Conservation (phyloP, 768 basidiomycete species). For the Macrocybe gigantea region DNA sequence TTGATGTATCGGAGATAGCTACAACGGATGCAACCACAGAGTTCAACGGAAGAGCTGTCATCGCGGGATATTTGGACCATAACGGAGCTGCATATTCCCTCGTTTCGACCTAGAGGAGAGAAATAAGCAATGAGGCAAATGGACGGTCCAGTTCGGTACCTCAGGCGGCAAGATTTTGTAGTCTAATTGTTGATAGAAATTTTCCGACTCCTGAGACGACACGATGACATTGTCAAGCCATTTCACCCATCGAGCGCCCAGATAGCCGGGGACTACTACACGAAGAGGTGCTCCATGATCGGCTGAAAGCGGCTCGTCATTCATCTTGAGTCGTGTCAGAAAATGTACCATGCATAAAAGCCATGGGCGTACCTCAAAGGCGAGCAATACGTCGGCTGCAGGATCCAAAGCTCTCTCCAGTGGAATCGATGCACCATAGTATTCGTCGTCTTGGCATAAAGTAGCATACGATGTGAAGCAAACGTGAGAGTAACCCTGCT, state of each 20-base stretch:
- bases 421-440: conserved; percentile 61
- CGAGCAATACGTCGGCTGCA: conserved; percentile 51
- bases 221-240: conserved; percentile 63
- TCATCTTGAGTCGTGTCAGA: conserved; percentile 46
- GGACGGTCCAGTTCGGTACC: conserved; percentile 15
- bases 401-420: conserved; percentile 40
- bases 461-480: conserved; percentile 59
- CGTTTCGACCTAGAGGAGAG: conserved; percentile 32
- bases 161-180: conserved; percentile 59
- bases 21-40: conserved; percentile 48
- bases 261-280: conserved; percentile 61
- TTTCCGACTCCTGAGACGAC: conserved; percentile 50
- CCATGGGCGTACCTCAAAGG: conserved; percentile 42
- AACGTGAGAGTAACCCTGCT: conserved; percentile 35
- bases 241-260: conserved; percentile 73
- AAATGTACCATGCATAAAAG: not conserved
- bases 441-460: conserved; percentile 53
- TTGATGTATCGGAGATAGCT: conserved; percentile 21
- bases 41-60: conserved; percentile 57
- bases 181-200: conserved; percentile 69
- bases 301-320: conserved; percentile 47
- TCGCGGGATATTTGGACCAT: conserved; percentile 53
- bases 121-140: conserved; percentile 4
- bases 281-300: conserved; percentile 65
- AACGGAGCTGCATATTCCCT: conserved; percentile 36